Evolutionary conservation across 2,329 filamentous ascomycete genomes (phyloP), one percentile per base, ranked within the genome.

Genomic region (Xylariomycetidae sp.): DNA sequence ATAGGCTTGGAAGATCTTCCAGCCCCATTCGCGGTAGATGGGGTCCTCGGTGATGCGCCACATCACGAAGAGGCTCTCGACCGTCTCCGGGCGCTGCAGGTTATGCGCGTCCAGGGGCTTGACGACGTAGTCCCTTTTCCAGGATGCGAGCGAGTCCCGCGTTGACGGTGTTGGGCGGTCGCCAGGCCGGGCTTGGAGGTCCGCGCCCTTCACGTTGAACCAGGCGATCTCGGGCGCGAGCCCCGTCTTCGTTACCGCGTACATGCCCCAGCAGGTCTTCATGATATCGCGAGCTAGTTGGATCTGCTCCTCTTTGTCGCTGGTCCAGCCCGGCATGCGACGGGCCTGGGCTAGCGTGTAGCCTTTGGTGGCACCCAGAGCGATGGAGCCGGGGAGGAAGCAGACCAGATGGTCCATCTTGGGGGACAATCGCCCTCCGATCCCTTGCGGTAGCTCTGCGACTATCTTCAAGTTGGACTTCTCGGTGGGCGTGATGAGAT

Each of bases 381-480:
- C 89, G 49, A 96, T 93, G 3, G 88, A 93, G 6, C 90, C 90
- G 0, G 89, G 87, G 72, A 95, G 79, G 68, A 95, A 96, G 64
- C 90, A 95, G 19, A 93, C 89, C 3, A 95, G 72, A 52, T 96
- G 90, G 54, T 95, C 90, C 87, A 96, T 95, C 60, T 96, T 96
- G 14, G 88, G 81, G 10, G 75, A 79, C 15, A 95, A 57, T 0
- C 65, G 50, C 6, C 68, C 67, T n/a, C 70, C 57, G 4, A 96
- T 64, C 4, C 90, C 90, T 27, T 68, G 66, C 0, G 85, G 87
- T 9, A 86, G 76, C 60, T 96, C 90, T 23, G 78, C 90, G 12
- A 96, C 74, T 30, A 95, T 78, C 16, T 88, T 93, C 42, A 94
- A 78, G 32, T 82, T 77, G 1, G 79, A 77, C 3, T 79, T 73